Evolutionary conservation across 1,284 basidiomycete genomes (phyloP).

Genomic region (Ceratobasidium sp.): DNA sequence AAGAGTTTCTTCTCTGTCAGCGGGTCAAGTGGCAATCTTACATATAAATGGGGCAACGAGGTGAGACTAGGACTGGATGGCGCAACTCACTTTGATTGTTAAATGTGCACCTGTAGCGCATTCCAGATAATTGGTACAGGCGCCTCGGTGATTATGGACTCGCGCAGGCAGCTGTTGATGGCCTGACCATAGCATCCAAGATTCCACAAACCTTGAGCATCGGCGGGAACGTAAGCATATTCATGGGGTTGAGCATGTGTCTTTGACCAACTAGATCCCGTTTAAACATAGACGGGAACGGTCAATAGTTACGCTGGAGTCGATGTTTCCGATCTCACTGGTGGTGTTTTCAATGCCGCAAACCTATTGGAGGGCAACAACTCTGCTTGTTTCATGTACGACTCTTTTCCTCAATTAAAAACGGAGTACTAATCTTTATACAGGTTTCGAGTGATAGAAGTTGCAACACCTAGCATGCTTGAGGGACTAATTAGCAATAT

Average conservation of each 20-base stretch:
- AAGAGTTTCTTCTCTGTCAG: conserved; percentile 5
- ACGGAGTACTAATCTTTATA: no score
- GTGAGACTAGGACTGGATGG: not conserved
- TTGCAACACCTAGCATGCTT: not conserved
- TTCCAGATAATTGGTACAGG: conserved; percentile 45
- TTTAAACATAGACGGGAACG: conserved; percentile 33
- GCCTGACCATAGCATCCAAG: not conserved
- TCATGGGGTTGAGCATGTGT: not conserved
- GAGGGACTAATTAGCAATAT: conserved; percentile 6
- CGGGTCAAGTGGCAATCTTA: not conserved
- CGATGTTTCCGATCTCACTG: conserved; percentile 45
- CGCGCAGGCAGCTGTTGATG: conserved; percentile 23
- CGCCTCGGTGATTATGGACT: conserved; percentile 42
- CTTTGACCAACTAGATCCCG: not conserved
- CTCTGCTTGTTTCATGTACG: conserved; percentile 43
- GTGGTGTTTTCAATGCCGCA: conserved; percentile 44
- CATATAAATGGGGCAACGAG: conserved; percentile 2
- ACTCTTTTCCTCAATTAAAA: no score
- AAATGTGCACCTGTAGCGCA: not conserved
- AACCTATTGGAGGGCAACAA: conserved; percentile 45
- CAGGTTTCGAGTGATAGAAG: not conserved
- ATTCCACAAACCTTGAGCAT: conserved; percentile 41
- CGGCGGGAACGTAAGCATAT: conserved; percentile 45
- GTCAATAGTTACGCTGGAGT: conserved; percentile 45
- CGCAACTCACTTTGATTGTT: not conserved